A percentile compares a stretch with the other conserved stretches of the same genome.
phyloP scores from a whole-genome alignment of 345 rosid genomes.

The Brassica rapa region DNA sequence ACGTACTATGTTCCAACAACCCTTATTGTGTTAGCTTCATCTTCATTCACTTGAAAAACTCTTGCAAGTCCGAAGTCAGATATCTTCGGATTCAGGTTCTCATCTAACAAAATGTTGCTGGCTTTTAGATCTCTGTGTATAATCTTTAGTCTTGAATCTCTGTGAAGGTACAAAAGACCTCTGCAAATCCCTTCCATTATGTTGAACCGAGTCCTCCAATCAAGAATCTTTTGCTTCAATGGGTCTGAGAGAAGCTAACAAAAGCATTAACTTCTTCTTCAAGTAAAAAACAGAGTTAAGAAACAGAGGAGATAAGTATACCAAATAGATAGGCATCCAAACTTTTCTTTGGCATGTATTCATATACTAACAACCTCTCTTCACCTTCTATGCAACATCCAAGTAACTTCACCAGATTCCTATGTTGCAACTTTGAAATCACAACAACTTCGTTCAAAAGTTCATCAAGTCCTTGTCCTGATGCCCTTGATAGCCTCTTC shows the following conservation, averaged over 20 bases:
- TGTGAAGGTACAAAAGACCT: conserved; percentile 52
- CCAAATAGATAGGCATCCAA: conserved; percentile 49
- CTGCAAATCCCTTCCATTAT: conserved; percentile 54
- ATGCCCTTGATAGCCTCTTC: conserved; percentile 55
- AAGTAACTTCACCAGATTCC: conserved; percentile 58
- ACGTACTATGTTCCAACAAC: conserved; percentile 54
- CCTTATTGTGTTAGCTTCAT: conserved; percentile 49
- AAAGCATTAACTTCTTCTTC: neutral
- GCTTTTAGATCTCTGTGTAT: conserved; percentile 58
- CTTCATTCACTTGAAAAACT: conserved; percentile 42
- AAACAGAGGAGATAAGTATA: conserved; percentile 19
- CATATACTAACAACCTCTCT: conserved; percentile 64
- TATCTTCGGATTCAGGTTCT: conserved; percentile 50
- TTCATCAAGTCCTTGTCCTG: conserved; percentile 62
- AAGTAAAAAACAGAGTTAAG: neutral
- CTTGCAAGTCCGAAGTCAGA: conserved; percentile 54
- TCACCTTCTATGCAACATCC: conserved; percentile 64
- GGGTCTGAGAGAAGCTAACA: conserved; percentile 33
- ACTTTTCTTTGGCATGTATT: conserved; percentile 50
- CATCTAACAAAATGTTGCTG: conserved; percentile 55
- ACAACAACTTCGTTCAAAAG: conserved; percentile 60
- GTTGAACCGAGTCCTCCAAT: conserved; percentile 45
- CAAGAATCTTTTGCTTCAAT: conserved; percentile 23
- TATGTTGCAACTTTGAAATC: conserved; percentile 64
- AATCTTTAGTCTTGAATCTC: conserved; percentile 54